Conservation (phyloP, 2,329 filamentous ascomycete genomes). For the Dothideomycetes sp. region DNA sequence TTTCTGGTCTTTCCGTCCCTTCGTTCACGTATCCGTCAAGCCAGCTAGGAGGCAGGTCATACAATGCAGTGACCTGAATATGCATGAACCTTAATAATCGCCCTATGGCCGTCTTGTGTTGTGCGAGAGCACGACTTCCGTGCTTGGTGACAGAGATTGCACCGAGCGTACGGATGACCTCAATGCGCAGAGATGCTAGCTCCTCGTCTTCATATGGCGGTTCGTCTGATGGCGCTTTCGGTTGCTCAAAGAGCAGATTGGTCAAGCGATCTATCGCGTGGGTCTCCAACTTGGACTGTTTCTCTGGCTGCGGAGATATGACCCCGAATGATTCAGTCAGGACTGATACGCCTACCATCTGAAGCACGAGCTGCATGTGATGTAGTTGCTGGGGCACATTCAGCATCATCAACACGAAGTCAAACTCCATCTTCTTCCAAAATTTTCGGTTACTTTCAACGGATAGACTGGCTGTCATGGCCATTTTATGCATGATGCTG, state of each 20-base stretch:
- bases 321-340: constrained; percentile 56
- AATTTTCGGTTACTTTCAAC: constrained; percentile 38
- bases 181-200: constrained; percentile 34
- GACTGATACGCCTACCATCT: constrained; percentile 56
- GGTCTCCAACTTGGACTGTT: constrained; percentile 25
- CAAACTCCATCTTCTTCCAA: constrained; percentile 57
- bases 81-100: constrained; percentile 66
- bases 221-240: constrained; percentile 31
- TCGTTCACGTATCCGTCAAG: constrained; percentile 1
- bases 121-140: constrained; percentile 54
- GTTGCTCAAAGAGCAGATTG: constrained; percentile 48
- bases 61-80: constrained; percentile 55
- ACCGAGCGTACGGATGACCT: constrained; percentile 36
- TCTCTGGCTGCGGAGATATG: constrained; percentile 38
- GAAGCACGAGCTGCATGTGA: constrained; percentile 54
- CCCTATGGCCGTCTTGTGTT: constrained; percentile 59
- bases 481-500: constrained; percentile 53
- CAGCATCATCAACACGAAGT: constrained; percentile 57
- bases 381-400: constrained; percentile 52
- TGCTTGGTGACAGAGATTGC: constrained; percentile 52
- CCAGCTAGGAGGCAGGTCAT: constrained; percentile 30
- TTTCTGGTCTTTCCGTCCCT: constrained; percentile 13
- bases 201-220: constrained; percentile 25
- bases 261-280: constrained; percentile 52
- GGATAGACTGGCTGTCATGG: constrained; percentile 44